These are phyloP conservation scores for Infundibulicybe gibba DNA, from an alignment of 768 basidiomycete species.

Conservation along the genomic window DNA sequence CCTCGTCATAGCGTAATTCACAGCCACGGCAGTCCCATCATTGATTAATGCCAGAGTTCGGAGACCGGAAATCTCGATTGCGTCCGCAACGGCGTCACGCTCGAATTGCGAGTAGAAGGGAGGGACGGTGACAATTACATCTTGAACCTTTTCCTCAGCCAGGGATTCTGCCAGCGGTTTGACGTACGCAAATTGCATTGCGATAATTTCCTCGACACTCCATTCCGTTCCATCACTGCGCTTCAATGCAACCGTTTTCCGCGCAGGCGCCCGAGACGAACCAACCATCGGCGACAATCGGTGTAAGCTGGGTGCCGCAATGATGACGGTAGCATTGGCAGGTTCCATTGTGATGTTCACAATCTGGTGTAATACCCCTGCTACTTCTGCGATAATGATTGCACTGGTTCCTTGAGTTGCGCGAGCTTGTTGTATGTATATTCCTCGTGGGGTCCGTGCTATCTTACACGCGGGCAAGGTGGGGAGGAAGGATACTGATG, in stretches of 20 bases:
- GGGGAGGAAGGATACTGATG: too few species aligned
- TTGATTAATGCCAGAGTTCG: conserved; percentile 81
- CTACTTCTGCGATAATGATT: too few species aligned
- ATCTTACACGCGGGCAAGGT: too few species aligned
- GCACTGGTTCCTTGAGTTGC: too few species aligned
- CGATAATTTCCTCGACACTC: conserved; percentile 87
- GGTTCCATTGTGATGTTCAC: too few species aligned
- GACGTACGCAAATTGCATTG: conserved; percentile 91
- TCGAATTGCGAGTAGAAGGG: conserved; percentile 89
- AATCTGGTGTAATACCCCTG: too few species aligned
- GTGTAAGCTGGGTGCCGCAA: too few species aligned
- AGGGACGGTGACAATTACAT: conserved; percentile 89
- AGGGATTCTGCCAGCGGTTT: conserved; percentile 80
- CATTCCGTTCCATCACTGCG: conserved; percentile 67
- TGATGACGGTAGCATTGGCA: too few species aligned
- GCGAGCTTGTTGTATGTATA: too few species aligned
- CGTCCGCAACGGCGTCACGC: conserved; percentile 87
- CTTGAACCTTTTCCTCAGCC: conserved; percentile 72
- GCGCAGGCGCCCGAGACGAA: too few species aligned
- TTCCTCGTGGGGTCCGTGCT: too few species aligned
- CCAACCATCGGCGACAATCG: too few species aligned
- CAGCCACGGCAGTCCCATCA: conserved; percentile 92
- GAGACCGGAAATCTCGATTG: conserved; percentile 88
- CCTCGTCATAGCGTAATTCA: conserved; percentile 98
- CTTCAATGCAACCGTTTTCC: conserved; percentile 57